Base-by-base conservation (phyloP, 306 rosid species). In the Ceratonia siliqua region DNA sequence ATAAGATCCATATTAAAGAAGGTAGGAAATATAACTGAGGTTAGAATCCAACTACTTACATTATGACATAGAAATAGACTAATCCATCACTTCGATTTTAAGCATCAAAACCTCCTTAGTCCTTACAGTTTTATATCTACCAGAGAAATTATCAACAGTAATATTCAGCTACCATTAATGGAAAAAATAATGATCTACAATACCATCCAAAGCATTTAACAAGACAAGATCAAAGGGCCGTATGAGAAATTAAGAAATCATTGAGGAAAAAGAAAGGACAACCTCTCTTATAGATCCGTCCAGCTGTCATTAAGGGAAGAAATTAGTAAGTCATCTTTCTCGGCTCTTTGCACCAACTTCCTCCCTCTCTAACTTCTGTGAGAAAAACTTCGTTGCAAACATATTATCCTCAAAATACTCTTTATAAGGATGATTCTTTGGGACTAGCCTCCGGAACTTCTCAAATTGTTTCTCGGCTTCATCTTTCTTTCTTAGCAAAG, bases 401-500 rank as follows among this genome's bases (percentile, higher is more conserved):
- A 90, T 87, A 49, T 92, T 90, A 35, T 92, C 96, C 75, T 94
- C 96, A 36, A 94, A 87, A 68, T 88, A 94, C 65, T 94, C 99
- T 73, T 69, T 90, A 55, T 83, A 90, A 45, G 99, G 99, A 41
- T 94, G 97, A 56, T 92, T 85, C 89, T 90, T 89, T 0, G 99
- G 99, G 18, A 94, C 90, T 49, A 94, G 95, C 79, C 85, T 87
- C 54, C 95, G 82, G 22, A 94, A 94, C 81, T 82, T 89, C 2
- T 87, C 87, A 24, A 94, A 94, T 21, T 92, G 96, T 62, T 92
- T 87, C 75, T 94, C 96, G 0, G 99, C 99, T 73, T 94, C 97
- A 53, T 83, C 91, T 39, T 86, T 90, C 92, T 90, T 94, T 73
- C 56, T 87, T 24, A 94, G 82, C 73, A 94, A 64, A 28, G 97